Base-by-base conservation (phyloP, 495 filamentous ascomycete species). In the Haplographium delicatum region DNA sequence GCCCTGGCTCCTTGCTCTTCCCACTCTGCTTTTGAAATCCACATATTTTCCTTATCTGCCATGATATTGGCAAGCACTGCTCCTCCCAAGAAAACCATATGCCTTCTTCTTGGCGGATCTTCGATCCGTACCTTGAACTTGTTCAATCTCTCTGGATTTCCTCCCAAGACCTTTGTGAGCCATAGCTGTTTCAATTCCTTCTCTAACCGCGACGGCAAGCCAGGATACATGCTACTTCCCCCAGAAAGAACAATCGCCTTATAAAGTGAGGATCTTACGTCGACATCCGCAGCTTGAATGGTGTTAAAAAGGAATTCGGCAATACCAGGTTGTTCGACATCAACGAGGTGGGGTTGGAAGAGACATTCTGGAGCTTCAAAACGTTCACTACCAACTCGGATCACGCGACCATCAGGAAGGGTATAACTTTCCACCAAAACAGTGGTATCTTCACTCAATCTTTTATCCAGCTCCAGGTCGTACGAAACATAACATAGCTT, bases 71-170 rank as follows among this genome's bases (percentile, higher is more conserved):
- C 93, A 45, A 99, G 77, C 40, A 99, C 94, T 7, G 93, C 94
- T 62, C 93, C 93, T 50, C 93, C 93, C 47, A 97, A 68, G 81
- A 99, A 99, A 4, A 97, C 94, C 93, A 99, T 97, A 69, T 99
- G 94, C 64, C 91, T 80, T 66, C 93, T 80, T 70, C 93, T 79
- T 15, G 93, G 93, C 38, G 93, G 94, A 65, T 99, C 93, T 63
- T 99, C 94, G 68, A 99, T 96, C 64, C 93, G 82, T 30, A 97
- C 90, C 79, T 96, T 97, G 78, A 99, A 97, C 83, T 97, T 99
- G 69, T 80, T 90, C 56, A 99, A 68, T 56, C 93, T 78, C 68
- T 96, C 91, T 11, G 93, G 91, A 65, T 99, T 85, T 20, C 90
- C 89, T 19, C 81, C 75, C 56, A 97, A 72, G 31, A 96, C 89